Percentiles rank a stretch among this genome's conserved stretches.
phyloP scores from a whole-genome alignment of 2,329 filamentous ascomycete species.

The Raffaelea deltoideospora region DNA sequence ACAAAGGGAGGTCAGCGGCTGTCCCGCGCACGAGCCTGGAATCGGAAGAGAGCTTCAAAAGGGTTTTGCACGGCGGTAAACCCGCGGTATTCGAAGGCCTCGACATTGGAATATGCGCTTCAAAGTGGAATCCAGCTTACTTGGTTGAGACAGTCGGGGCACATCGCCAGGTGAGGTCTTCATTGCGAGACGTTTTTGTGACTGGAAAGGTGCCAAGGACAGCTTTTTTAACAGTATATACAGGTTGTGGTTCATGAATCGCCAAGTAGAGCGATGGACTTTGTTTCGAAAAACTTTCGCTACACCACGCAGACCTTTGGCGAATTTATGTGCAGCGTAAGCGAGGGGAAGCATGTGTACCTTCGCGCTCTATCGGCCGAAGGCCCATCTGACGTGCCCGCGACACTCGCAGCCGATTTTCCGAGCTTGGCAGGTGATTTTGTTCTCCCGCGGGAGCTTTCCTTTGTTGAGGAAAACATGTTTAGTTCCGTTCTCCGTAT shows the following conservation, averaged over 20 bases:
- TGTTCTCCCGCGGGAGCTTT: slow-evolving; percentile 45
- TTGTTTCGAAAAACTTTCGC: slow-evolving; percentile 67
- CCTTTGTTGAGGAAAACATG: slow-evolving; percentile 39
- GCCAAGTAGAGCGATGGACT: slow-evolving; percentile 54
- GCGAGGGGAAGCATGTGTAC: slow-evolving; percentile 50
- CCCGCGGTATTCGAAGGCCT: slow-evolving; percentile 52
- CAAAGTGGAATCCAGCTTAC: slow-evolving; percentile 54
- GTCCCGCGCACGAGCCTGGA: slow-evolving; percentile 39
- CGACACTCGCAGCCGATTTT: slow-evolving; percentile 58
- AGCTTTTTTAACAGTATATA: not conserved
- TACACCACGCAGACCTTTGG: slow-evolving; percentile 57
- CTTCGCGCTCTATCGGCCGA: slow-evolving; percentile 60
- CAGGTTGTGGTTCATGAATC: slow-evolving; percentile 64
- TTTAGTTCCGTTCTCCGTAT: slow-evolving; percentile 72
- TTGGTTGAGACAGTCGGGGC: slow-evolving; percentile 46
- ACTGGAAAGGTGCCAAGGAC: not conserved
- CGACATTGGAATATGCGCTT: slow-evolving; percentile 51
- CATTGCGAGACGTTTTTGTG: not conserved
- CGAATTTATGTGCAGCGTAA: slow-evolving; percentile 46
- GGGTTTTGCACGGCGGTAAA: slow-evolving; percentile 38
- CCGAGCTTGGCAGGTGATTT: slow-evolving; percentile 57
- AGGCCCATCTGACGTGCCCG: slow-evolving; percentile 52
- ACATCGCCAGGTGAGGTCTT: slow-evolving; percentile 36
- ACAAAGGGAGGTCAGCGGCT: too few species aligned
- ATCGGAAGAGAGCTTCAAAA: slow-evolving; percentile 40